Conservation (phyloP, 495 filamentous ascomycete species). For the Massariosphaeria phaeospora region DNA sequence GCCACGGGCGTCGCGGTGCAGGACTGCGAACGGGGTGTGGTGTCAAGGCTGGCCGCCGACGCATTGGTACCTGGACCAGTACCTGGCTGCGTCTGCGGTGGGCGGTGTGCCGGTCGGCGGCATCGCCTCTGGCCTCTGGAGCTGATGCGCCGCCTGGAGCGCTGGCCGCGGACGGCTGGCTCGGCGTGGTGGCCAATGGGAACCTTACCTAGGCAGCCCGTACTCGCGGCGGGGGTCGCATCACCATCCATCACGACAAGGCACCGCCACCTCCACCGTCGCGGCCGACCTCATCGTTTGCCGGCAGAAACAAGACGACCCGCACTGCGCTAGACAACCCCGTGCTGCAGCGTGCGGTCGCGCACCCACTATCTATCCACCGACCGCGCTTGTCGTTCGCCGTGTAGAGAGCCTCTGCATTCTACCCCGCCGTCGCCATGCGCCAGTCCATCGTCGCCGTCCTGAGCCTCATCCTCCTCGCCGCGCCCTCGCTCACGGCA, state of each 20-base stretch:
- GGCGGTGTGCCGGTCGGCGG: not conserved
- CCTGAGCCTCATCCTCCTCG: conserved; percentile 28
- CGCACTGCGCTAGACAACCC: too few species aligned
- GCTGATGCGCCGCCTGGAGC: not conserved
- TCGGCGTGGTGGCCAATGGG: too few species aligned
- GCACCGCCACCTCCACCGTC: too few species aligned
- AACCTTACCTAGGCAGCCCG: too few species aligned
- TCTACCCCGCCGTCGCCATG: conserved; percentile 14
- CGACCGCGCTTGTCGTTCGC: too few species aligned
- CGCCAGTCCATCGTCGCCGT: conserved; percentile 23
- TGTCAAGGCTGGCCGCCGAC: too few species aligned
- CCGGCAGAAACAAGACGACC: not conserved
- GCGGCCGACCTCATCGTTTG: conserved; percentile 1
- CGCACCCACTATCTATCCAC: too few species aligned
- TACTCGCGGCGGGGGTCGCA: too few species aligned
- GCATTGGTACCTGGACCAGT: conserved; percentile 1
- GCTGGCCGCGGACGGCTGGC: not conserved
- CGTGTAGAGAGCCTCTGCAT: too few species aligned
- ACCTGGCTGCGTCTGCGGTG: not conserved
- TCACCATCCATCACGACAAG: too few species aligned
- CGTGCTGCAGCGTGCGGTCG: too few species aligned
- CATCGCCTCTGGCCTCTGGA: not conserved
- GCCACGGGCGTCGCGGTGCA: not conserved
- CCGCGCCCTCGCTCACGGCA: conserved; percentile 19
- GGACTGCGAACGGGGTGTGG: not conserved